phyloP scores from a whole-genome alignment of 164 flowering plant species.

The Akebia trifoliata region DNA sequence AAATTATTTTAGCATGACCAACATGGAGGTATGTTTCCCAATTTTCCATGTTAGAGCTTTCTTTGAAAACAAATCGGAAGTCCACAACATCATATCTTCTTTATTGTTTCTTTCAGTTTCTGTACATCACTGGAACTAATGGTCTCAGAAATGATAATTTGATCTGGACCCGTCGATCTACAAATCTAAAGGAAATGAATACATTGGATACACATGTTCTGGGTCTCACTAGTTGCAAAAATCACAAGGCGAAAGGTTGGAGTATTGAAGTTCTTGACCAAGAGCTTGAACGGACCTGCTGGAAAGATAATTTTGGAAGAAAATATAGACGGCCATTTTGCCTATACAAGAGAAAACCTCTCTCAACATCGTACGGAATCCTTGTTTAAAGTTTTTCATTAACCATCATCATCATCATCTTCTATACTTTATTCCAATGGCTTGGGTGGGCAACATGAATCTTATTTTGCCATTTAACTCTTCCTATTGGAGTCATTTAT shows the following conservation, averaged over 20 bases:
- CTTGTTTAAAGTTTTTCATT: conserved; percentile 2
- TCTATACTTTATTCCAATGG: too few relatives aligned
- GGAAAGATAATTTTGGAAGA: conserved; percentile 36
- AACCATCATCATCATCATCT: too few relatives aligned
- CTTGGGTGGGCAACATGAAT: too few relatives aligned
- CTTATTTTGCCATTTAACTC: neutral
- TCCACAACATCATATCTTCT: neutral
- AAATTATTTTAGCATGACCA: conserved; percentile 62
- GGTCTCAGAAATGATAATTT: conserved; percentile 3
- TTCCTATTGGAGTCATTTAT: neutral
- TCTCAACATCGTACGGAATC: conserved; percentile 32
- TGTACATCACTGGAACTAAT: conserved; percentile 27
- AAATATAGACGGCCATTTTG: conserved; percentile 41
- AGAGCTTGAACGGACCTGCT: conserved; percentile 55
- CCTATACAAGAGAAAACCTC: conserved; percentile 41
- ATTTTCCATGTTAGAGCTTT: neutral
- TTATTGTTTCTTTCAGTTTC: conserved; percentile 40
- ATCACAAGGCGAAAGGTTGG: conserved; percentile 53
- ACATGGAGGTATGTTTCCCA: conserved; percentile 53
- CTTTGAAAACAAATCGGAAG: neutral
- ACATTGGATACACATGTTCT: conserved; percentile 19
- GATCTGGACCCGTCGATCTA: conserved; percentile 1
- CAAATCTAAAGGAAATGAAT: conserved; percentile 11
- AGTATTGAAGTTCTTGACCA: conserved; percentile 27
- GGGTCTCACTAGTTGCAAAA: conserved; percentile 50